phyloP scores from a whole-genome alignment of 2,329 filamentous ascomycete species.

The Ophiostoma angusticollis region DNA sequence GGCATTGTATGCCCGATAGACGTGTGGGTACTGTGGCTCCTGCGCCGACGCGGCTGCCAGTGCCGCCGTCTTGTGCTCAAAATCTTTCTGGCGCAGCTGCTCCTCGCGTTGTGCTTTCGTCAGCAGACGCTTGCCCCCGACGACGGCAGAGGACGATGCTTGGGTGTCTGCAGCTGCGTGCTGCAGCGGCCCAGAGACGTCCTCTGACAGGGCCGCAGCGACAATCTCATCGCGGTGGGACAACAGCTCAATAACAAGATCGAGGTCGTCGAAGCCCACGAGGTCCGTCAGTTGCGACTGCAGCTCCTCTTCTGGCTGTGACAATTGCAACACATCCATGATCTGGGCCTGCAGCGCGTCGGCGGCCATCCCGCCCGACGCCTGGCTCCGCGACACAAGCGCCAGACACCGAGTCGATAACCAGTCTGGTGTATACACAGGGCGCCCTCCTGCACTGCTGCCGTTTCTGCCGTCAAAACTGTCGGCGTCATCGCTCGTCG shows the following conservation, averaged over 20 bases:
- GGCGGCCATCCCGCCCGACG: conserved; percentile 36
- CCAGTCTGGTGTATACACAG: conserved; percentile 52
- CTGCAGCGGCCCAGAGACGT: conserved; percentile 22
- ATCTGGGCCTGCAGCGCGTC: conserved; percentile 68
- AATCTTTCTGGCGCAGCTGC: conserved; percentile 60
- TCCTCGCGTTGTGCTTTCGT: conserved; percentile 68
- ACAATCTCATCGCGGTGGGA: conserved; percentile 59
- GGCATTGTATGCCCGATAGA: conserved; percentile 72
- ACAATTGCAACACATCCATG: conserved; percentile 56
- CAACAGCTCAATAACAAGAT: conserved; percentile 86
- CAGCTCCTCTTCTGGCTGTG: conserved; percentile 66
- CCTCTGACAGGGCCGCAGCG: conserved; percentile 20
- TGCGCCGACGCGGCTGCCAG: conserved; percentile 60
- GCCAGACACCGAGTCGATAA: conserved; percentile 53
- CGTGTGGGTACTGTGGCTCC: conserved; percentile 77
- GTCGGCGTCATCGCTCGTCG: conserved; percentile 30
- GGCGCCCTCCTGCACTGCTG: conserved; percentile 19
- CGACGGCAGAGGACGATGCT: conserved; percentile 5
- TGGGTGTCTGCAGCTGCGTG: not conserved
- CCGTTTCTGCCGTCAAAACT: conserved; percentile 23
- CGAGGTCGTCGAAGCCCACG: conserved; percentile 83
- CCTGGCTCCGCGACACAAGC: conserved; percentile 52
- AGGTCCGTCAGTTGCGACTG: conserved; percentile 83
- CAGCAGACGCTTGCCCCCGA: conserved; percentile 41
- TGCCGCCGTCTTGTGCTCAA: conserved; percentile 66